Evolutionary conservation across 306 rosid genomes (phyloP).

Genomic region (Lagenaria siceraria): DNA sequence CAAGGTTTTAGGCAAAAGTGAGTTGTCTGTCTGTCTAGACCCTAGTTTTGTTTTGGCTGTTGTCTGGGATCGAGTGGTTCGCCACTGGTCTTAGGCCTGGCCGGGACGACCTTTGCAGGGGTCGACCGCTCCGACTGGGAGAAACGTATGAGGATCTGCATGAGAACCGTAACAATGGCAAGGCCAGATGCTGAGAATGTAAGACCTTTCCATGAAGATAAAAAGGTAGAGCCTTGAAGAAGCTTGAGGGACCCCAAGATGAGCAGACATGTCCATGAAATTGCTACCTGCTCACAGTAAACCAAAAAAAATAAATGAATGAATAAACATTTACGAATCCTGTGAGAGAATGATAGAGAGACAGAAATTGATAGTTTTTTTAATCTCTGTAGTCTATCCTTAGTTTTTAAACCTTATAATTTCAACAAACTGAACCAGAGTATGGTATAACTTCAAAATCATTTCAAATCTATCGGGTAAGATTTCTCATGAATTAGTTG

Average conservation of each 20-base stretch:
- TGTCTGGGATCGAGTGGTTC: background rate
- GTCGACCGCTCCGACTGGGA: slow-evolving; percentile 82
- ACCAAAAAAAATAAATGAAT: background rate
- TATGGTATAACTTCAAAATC: background rate
- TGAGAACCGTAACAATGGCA: slow-evolving; percentile 51
- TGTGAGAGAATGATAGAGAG: background rate
- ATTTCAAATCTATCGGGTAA: background rate
- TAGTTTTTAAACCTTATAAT: background rate
- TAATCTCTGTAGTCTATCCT: background rate
- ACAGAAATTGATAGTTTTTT: background rate
- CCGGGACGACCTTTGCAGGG: slow-evolving; percentile 55
- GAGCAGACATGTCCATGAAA: slow-evolving; percentile 58
- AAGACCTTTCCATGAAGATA: slow-evolving; percentile 83
- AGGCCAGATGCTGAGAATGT: slow-evolving; percentile 44
- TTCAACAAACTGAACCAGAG: background rate
- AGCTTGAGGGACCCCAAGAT: slow-evolving; percentile 48
- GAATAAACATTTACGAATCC: background rate
- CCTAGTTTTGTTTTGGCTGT: background rate
- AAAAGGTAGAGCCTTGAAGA: slow-evolving; percentile 51
- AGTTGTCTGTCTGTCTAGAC: background rate
- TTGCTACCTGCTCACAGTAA: slow-evolving; percentile 38
- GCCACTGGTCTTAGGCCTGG: background rate
- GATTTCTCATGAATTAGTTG: background rate
- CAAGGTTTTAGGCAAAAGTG: background rate
- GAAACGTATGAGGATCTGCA: slow-evolving; percentile 75